Evolutionary conservation across 139 green algal species (phyloP).

Genomic region (Tetratostichococcus sp.): DNA sequence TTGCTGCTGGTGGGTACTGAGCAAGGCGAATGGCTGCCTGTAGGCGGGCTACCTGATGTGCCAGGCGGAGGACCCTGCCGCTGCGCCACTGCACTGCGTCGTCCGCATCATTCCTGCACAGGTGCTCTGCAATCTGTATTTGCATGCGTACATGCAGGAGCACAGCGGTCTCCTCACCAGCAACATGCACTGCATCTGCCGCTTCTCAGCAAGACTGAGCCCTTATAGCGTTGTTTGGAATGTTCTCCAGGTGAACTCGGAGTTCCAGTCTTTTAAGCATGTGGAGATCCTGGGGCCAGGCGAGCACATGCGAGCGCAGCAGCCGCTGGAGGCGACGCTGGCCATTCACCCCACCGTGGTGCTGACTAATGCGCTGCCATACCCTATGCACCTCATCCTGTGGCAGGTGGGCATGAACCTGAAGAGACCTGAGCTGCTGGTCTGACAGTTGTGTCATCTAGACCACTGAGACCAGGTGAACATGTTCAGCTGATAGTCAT

Average conservation of each 20-base stretch:
- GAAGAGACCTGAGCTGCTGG: too few species aligned
- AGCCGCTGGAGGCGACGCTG: constrained; percentile 64
- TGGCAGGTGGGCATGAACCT: constrained; percentile 50
- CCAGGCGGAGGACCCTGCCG: constrained; percentile 18
- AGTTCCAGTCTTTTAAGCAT: constrained; percentile 65
- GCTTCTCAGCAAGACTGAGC: too few species aligned
- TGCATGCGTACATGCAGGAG: too few species aligned
- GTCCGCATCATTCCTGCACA: constrained; percentile 37
- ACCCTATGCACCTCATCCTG: constrained; percentile 51
- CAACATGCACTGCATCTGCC: too few species aligned
- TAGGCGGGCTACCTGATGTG: constrained; percentile 56
- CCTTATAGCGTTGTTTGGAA: too few species aligned
- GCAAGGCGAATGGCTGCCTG: background rate
- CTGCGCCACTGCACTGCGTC: constrained; percentile 36
- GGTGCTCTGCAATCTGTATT: background rate
- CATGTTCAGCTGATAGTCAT: too few species aligned
- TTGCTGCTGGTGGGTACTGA: too few species aligned
- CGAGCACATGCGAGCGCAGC: constrained; percentile 43
- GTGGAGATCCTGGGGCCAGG: constrained; percentile 45
- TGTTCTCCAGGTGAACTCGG: constrained; percentile 45
- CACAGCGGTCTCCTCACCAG: too few species aligned
- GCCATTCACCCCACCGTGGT: constrained; percentile 62
- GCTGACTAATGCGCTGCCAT: constrained; percentile 72
- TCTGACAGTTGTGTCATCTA: too few species aligned
- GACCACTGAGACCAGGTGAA: too few species aligned